Base-by-base conservation (phyloP, 1,139 yeast species). In the Groenewaldozyma sp. region DNA sequence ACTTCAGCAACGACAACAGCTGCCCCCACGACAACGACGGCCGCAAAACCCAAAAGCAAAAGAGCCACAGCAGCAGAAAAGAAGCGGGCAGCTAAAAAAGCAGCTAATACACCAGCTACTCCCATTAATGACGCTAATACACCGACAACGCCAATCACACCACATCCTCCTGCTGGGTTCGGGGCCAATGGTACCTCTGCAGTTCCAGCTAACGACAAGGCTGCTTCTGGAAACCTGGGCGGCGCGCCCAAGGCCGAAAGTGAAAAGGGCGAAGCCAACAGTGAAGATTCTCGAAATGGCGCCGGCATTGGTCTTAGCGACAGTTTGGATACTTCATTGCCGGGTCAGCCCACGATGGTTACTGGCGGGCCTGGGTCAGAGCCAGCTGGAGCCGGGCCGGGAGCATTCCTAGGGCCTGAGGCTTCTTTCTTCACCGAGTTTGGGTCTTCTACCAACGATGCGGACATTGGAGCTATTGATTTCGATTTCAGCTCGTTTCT, bases 111-210 rank as follows among this genome's bases (percentile, higher is more conserved):
- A 16, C 58, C 62, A 1, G 59, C 59, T 22, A 54, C 60, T 19
- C 58, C 60, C 17, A 44, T 50, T 43, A 37, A 62, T 3, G 65
- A 60, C 40, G 64, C 65, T 4, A 64, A 62, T n/a, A 60, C 65
- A 9, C 65, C 65, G 3, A 60, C 64, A 10, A 61, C 65, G 24
- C 65, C 65, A 1, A 53, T 59, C 9, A 62, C 65, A 1, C 65
- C 65, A 5, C 60, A 59, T 39, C 46, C 48, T 29, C 52, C 51
- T 6, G 39, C 39, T 14, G 16, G 38, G 20, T 31, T 37, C 31
- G 40, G 39, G 28, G 24, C 33, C 16, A 34, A 28, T 26, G 33
- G 28, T 20, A 20, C 18, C 31, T 11, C 34, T 14, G 37, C 42
- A 29, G 36, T 38, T 26, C 34, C 36, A n/a, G 37, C 20, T 9